phyloP scores from a whole-genome alignment of 345 rosid genomes.

The Triadica sebifera region DNA sequence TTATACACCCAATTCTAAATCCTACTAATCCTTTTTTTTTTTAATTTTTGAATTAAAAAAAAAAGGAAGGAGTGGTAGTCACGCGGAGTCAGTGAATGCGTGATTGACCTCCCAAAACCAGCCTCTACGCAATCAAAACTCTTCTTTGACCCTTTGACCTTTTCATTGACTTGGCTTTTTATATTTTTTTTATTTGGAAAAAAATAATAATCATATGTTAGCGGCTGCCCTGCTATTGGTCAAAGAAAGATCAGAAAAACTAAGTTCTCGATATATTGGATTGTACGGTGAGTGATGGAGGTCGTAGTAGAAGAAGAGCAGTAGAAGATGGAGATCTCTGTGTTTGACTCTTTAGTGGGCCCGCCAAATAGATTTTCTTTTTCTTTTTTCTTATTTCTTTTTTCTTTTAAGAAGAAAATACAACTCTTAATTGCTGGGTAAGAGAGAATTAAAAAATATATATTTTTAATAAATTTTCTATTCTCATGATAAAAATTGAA shows the following conservation, averaged over 20 bases:
- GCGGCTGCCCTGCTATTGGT: not conserved
- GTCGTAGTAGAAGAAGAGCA: not conserved
- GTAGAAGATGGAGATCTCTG: not conserved
- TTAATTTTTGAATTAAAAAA: too few species aligned
- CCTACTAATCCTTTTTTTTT: too few species aligned
- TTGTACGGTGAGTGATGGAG: not conserved
- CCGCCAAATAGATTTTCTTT: not conserved
- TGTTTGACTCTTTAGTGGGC: not conserved
- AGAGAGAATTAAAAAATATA: too few species aligned
- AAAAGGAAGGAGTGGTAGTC: not conserved
- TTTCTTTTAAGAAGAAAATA: too few species aligned
- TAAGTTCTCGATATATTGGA: not conserved
- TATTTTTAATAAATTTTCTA: too few species aligned
- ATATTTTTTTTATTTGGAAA: not conserved
- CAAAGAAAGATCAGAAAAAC: not conserved
- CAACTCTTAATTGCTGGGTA: too few species aligned
- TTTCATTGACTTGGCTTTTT: not conserved
- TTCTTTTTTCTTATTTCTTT: too few species aligned
- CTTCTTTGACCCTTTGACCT: constrained; percentile 1
- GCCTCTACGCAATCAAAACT: not conserved
- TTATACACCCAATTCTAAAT: not conserved
- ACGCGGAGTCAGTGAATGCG: constrained; percentile 12
- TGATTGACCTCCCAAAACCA: constrained; percentile 17
- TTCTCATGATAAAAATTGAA: too few species aligned
- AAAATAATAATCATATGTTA: too few species aligned